These are phyloP conservation scores for Marvania coccoides DNA, from an alignment of 139 green algal genomes.

Conservation along the genomic window DNA sequence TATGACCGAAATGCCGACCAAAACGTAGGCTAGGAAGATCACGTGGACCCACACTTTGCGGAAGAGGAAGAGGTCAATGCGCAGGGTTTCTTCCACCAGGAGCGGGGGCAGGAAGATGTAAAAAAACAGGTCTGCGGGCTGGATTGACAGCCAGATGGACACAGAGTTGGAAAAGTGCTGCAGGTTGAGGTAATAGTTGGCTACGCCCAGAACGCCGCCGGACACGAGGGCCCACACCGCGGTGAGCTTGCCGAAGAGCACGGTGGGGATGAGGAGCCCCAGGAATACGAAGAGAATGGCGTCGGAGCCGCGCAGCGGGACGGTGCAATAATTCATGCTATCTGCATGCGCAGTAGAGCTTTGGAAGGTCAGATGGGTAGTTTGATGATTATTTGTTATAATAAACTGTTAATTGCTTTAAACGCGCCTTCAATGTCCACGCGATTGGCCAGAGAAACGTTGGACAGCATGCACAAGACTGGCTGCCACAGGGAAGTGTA, in stretches of 20 bases:
- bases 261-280: slow-evolving; percentile 9
- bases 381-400: neutral
- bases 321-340: neutral
- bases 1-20: neutral
- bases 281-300: slow-evolving; percentile 20
- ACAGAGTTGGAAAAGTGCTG: neutral
- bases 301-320: neutral
- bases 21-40: neutral
- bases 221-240: slow-evolving; percentile 8
- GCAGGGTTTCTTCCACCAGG: slow-evolving; percentile 22
- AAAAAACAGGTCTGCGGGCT: slow-evolving; percentile 68
- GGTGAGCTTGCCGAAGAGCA: slow-evolving; percentile 9
- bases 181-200: slow-evolving; percentile 13
- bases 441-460: slow-evolving; percentile 14
- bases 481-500: slow-evolving; percentile 13
- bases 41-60: neutral
- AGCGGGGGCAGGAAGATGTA: slow-evolving; percentile 73
- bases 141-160: slow-evolving; percentile 8
- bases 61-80: slow-evolving; percentile 75
- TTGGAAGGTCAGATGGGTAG: neutral
- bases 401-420: neutral
- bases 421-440: slow-evolving; percentile 1
- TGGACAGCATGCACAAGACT: slow-evolving; percentile 15
- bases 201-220: neutral
- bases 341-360: neutral